Evolutionary conservation across 2,329 filamentous ascomycete genomes (phyloP).

Genomic region (Cladorrhinum sp.): DNA sequence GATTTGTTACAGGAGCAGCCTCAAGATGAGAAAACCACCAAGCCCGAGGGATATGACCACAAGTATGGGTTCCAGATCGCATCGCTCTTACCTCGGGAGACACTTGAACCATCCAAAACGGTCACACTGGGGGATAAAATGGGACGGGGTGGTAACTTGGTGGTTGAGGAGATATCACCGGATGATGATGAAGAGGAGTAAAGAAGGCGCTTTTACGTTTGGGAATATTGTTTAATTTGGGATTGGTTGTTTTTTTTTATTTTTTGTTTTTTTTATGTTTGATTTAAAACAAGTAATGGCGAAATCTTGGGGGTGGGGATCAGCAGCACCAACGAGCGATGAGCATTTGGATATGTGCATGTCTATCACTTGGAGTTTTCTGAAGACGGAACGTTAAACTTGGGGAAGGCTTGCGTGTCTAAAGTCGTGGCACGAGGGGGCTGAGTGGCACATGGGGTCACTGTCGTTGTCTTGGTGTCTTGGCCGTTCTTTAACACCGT

Average conservation of each 20-base stretch:
- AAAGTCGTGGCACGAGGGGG: not conserved
- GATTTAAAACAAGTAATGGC: no score
- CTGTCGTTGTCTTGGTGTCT: not conserved
- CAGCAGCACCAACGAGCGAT: no score
- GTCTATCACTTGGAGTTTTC: not conserved
- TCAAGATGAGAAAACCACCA: constrained; percentile 37
- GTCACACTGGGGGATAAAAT: constrained; percentile 69
- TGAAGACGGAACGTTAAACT: not conserved
- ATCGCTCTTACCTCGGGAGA: constrained; percentile 77
- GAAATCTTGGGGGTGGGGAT: no score
- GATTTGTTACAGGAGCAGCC: constrained; percentile 52
- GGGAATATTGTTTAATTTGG: not conserved
- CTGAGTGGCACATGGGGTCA: not conserved
- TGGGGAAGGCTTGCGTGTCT: not conserved
- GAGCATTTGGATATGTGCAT: no score
- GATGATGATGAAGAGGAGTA: constrained; percentile 34
- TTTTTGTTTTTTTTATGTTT: not conserved
- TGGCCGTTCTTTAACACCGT: not conserved
- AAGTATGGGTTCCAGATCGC: constrained; percentile 83
- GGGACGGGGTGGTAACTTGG: constrained; percentile 79
- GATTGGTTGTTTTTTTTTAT: not conserved
- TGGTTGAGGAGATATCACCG: constrained; percentile 65
- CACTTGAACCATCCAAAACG: constrained; percentile 67
- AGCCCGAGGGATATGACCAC: constrained; percentile 71
- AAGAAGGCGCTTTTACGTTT: not conserved